Base-by-base conservation (phyloP, 2,329 filamentous ascomycete species). In the Sordariomycetes sp. region DNA sequence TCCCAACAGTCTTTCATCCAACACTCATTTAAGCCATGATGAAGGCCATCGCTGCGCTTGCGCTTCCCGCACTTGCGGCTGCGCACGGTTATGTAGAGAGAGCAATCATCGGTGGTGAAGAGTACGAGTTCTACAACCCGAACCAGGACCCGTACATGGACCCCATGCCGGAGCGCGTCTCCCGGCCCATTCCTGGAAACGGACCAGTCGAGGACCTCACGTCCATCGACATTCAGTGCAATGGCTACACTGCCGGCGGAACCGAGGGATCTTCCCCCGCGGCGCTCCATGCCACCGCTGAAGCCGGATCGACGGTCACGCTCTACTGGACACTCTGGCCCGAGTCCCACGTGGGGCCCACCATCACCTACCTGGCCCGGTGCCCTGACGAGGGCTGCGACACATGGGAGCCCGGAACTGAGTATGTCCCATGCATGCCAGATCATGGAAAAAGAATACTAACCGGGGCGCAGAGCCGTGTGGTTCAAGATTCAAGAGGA, bases 321-420 rank as follows among this genome's bases (percentile, higher is more conserved):
- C 70, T 84, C 2, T 69, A 69, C 57, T 84, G 81, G 80, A 83
- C 79, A 5, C 62, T 74, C 1, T 76, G 73, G 73, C 72, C 73
- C 0, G 72, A 74, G 8, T 74, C 69, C 5, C 78, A 81, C 59
- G 68, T 77, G 34, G 80, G 80, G 0, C 79, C 80, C 1, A 65
- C 76, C 1, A 69, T 83, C 58, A 83, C 80, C 1, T 83, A 83
- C 63, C 80, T 84, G 78, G 80, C 80, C 4, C 70, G 72, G 36
- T 84, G 81, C 65, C 77, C 79, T 0, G 74, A 76, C 51, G 20
- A 36, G 10, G 59, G 60, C 53, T 61, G 60, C 59, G 48, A 61
- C 50, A 32, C 57, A 24, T 61, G 58, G 51, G 24, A 53, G 12
- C 77, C 77, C 1, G 62, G 68, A 1, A 68, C 66, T 2, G 73